These are phyloP conservation scores for Sanghuangporus baumii DNA, from an alignment of 1,284 basidiomycete genomes.

Conservation along the genomic window DNA sequence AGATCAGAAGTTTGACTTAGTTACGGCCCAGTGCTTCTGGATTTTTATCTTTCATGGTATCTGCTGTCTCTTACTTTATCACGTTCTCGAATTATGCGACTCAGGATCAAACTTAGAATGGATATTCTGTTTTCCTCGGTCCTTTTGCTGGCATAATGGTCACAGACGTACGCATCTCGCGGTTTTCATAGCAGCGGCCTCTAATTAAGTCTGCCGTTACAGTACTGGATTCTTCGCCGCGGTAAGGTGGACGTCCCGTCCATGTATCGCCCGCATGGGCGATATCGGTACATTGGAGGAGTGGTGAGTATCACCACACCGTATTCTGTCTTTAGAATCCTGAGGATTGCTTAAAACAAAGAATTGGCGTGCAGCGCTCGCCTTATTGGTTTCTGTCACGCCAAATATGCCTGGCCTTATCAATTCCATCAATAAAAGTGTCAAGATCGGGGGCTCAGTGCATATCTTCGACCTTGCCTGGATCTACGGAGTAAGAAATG, in stretches of 20 bases:
- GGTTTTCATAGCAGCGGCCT: not conserved
- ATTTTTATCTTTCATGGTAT: constrained; percentile 46
- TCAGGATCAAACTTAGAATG: constrained; percentile 33
- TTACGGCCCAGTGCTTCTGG: constrained; percentile 35
- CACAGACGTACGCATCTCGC: constrained; percentile 45
- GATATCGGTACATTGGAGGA: constrained; percentile 59
- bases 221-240: constrained; percentile 65
- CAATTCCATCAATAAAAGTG: constrained; percentile 54
- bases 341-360: constrained; percentile 24
- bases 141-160: constrained; percentile 72
- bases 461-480: constrained; percentile 64
- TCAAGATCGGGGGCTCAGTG: constrained; percentile 46
- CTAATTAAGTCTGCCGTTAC: not conserved
- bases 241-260: constrained; percentile 62
- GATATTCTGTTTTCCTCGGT: constrained; percentile 68
- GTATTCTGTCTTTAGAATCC: constrained; percentile 1
- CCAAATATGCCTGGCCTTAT: constrained; percentile 67
- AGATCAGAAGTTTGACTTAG: constrained; percentile 16
- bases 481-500: constrained; percentile 56
- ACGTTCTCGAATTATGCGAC: not conserved
- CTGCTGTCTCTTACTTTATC: not conserved
- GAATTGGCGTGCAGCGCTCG: constrained; percentile 70
- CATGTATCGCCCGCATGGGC: constrained; percentile 63
- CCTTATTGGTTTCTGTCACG: constrained; percentile 55
- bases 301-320: constrained; percentile 39